phyloP scores from a whole-genome alignment of 352 stramenopile species.

The Globisporangium camurandrum region DNA sequence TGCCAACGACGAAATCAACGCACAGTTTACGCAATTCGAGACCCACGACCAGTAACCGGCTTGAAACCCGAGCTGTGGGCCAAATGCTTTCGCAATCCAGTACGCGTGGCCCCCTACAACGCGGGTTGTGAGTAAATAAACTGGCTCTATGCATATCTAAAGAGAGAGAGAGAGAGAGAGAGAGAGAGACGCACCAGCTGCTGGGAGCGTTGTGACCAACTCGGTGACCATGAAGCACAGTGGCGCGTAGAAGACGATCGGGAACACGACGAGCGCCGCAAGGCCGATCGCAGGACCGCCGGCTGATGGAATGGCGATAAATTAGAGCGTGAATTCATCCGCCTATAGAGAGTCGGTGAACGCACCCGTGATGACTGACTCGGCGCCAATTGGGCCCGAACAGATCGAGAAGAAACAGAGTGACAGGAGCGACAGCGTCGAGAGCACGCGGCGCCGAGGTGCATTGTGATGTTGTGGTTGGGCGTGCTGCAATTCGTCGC shows the following conservation, averaged over 20 bases:
- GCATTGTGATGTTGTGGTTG: not conserved
- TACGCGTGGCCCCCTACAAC: constrained; percentile 42
- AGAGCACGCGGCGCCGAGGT: constrained; percentile 19
- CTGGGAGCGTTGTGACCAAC: constrained; percentile 37
- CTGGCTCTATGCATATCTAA: not conserved
- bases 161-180: not conserved
- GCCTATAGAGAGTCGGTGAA: not conserved
- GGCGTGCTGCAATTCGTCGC: too few species aligned
- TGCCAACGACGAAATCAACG: constrained; percentile 53
- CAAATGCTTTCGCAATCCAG: constrained; percentile 63
- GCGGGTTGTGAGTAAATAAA: too few species aligned
- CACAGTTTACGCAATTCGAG: constrained; percentile 67
- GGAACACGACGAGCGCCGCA: constrained; percentile 24
- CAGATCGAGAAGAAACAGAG: constrained; percentile 49
- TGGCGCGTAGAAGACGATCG: constrained; percentile 40
- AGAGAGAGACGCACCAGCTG: constrained; percentile 5
- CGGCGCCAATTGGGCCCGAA: constrained; percentile 33
- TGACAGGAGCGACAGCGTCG: constrained; percentile 30
- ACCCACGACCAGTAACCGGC: constrained; percentile 81
- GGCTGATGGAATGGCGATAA: constrained; percentile 9
- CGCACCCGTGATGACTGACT: constrained; percentile 29
- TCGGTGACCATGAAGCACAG: constrained; percentile 42
- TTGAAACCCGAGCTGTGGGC: constrained; percentile 60
- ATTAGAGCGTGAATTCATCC: not conserved
- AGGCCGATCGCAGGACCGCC: constrained; percentile 34